Evolutionary conservation across 768 basidiomycete species (phyloP).

Genomic region (Phaeotremella fagi): DNA sequence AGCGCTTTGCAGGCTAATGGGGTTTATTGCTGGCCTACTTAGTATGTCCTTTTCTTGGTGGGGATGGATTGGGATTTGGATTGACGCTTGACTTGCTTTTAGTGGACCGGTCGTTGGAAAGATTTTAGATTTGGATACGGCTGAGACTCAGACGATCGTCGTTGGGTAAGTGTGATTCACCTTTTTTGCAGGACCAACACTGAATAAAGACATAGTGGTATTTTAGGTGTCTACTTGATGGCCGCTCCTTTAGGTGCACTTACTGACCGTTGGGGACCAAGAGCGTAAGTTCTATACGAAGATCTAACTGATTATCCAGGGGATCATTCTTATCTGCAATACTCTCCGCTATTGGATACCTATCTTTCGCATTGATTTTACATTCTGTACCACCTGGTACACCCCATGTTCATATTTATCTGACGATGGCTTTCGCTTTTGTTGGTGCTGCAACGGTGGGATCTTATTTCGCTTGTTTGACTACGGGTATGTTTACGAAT

Average conservation of each 20-base stretch:
- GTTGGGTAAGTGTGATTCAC: slow-evolving; percentile 36
- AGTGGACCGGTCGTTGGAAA: slow-evolving; percentile 43
- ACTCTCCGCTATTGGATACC: slow-evolving; percentile 41
- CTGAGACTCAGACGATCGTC: slow-evolving; percentile 45
- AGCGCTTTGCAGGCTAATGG: slow-evolving; percentile 45
- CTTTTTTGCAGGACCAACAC: too few relatives aligned
- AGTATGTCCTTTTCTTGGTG: slow-evolving; percentile 14
- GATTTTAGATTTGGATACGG: slow-evolving; percentile 30
- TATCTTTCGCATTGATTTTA: slow-evolving; percentile 38
- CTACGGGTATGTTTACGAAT: slow-evolving; percentile 30
- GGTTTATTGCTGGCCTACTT: slow-evolving; percentile 48
- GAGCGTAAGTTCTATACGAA: slow-evolving; percentile 31
- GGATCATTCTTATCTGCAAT: slow-evolving; percentile 35
- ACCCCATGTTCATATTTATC: slow-evolving; percentile 30
- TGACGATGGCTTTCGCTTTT: slow-evolving; percentile 35
- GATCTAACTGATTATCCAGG: slow-evolving; percentile 10
- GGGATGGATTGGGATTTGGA: neutral
- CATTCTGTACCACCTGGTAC: slow-evolving; percentile 17
- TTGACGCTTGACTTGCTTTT: neutral
- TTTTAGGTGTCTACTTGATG: slow-evolving; percentile 44
- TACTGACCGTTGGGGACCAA: slow-evolving; percentile 44
- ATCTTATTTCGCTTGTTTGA: slow-evolving; percentile 46
- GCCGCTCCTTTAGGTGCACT: slow-evolving; percentile 46
- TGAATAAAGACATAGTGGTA: too few relatives aligned
- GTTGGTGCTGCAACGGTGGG: slow-evolving; percentile 46